Evolutionary conservation across 495 filamentous ascomycete genomes (phyloP), one percentile per base, ranked within the genome.

Genomic region (Lindgomyces ingoldianus): DNA sequence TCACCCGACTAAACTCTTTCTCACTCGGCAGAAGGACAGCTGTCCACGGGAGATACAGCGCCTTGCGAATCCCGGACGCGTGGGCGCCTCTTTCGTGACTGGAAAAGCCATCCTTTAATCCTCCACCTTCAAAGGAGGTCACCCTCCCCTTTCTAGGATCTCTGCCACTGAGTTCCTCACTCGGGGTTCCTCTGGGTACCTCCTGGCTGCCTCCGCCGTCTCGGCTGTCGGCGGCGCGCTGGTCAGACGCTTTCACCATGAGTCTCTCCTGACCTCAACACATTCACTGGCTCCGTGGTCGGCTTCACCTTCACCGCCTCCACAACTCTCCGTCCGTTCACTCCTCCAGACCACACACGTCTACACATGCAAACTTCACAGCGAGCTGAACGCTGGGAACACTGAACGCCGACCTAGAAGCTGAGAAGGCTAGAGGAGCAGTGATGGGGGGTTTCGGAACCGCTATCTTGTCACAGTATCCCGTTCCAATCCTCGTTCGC

Each of bases 401-500:
- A n/a, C n/a, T n/a, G n/a, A n/a, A n/a, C 33, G 6, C 33, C 33
- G 33, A 14, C 33, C 33, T 6, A 14, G 6, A 39, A 39, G 33
- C 33, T 39, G 33, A 14, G 14, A 39, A 39, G 33, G 33, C 33
- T 39, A 39, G 14, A 39, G 14, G 33, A 39, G n/a, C n/a, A 6
- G 33, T 14, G 6, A 6, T 39, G 33, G 33, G 14, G 6, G 33
- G 6, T 14, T 14, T 44, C 57, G 57, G 57, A 36, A 45, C 12
- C 26, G 44, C 33, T 36, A 60, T 49, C 44, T 24, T 44, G 29
- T 48, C 57, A 27, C 39, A 46, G 39, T 18, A 18, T 58, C 11
- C 41, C 56, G 12, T 26, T 44, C 44, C 56, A 46, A 19, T 9
- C 24, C 25, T 21, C 12, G 9, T 42, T 39, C 14, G 11, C 2